Conservation (phyloP, 208 protist species). For the Trypanosoma boissoni region DNA sequence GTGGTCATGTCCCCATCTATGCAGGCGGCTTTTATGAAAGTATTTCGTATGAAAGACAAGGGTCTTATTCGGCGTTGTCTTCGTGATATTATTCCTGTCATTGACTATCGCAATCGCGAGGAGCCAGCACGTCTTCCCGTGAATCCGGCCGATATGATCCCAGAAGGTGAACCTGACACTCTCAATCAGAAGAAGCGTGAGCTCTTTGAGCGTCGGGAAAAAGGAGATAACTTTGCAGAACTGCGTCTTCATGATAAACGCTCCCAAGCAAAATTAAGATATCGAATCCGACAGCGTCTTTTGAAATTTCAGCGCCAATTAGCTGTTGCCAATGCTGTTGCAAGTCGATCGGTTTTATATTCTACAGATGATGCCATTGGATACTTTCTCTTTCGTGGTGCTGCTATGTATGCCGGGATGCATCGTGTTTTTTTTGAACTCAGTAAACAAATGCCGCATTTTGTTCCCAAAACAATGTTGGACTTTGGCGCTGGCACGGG, state of each 20-base stretch:
- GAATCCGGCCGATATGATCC: constrained; percentile 69
- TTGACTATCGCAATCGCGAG: constrained; percentile 86
- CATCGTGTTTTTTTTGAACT: constrained; percentile 87
- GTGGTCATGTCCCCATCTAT: constrained; percentile 89
- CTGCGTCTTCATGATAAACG: constrained; percentile 66
- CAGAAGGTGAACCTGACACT: constrained; percentile 80
- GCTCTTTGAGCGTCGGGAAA: constrained; percentile 78
- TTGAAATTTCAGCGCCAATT: constrained; percentile 86
- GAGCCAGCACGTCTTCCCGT: constrained; percentile 45
- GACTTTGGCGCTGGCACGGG: constrained; percentile 88
- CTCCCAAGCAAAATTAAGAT: constrained; percentile 85
- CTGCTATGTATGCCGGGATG: constrained; percentile 87
- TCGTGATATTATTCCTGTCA: constrained; percentile 85
- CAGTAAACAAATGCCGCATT: constrained; percentile 84
- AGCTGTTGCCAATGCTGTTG: constrained; percentile 75
- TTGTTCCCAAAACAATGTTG: constrained; percentile 85
- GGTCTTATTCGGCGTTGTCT: constrained; percentile 76
- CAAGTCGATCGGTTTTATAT: constrained; percentile 78
- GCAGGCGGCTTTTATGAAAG: constrained; percentile 89
- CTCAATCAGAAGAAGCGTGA: constrained; percentile 89
- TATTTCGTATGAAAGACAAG: constrained; percentile 85
- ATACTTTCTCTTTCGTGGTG: constrained; percentile 86
- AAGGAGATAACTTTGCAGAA: constrained; percentile 68
- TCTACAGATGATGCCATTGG: constrained; percentile 81
- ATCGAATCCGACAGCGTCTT: constrained; percentile 76